These are phyloP conservation scores for Neurospora sp. DNA, from an alignment of 2,329 filamentous ascomycete species.

Conservation along the genomic window DNA sequence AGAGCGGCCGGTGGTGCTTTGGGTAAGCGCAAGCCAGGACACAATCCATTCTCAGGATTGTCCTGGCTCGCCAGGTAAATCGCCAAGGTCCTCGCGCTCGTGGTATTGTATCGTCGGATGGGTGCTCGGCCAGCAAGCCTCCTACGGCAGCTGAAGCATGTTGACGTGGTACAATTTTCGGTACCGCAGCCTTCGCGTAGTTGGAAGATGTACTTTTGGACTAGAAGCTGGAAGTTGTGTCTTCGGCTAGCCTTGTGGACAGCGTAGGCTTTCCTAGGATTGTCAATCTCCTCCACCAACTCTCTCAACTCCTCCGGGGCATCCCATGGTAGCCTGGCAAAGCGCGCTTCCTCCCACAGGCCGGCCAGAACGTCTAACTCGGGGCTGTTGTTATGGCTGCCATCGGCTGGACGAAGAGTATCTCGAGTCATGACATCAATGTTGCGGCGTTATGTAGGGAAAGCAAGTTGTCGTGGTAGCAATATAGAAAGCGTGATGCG, in stretches of 20 bases:
- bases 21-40: slow-evolving; percentile 37
- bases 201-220: slow-evolving; percentile 69
- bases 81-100: slow-evolving; percentile 73
- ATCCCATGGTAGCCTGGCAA: slow-evolving; percentile 48
- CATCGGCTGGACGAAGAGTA: slow-evolving; percentile 25
- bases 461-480: background rate
- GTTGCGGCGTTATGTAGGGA: slow-evolving; percentile 1
- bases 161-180: slow-evolving; percentile 58
- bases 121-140: slow-evolving; percentile 56
- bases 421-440: slow-evolving; percentile 41
- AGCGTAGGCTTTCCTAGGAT: slow-evolving; percentile 50
- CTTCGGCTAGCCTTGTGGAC: slow-evolving; percentile 51
- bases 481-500: background rate
- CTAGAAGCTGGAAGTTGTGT: slow-evolving; percentile 54
- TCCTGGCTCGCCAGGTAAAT: slow-evolving; percentile 73
- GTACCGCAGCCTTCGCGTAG: slow-evolving; percentile 72
- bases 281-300: slow-evolving; percentile 47
- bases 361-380: slow-evolving; percentile 43
- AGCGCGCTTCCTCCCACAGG: slow-evolving; percentile 52
- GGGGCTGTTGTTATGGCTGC: slow-evolving; percentile 20
- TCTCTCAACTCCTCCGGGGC: slow-evolving; percentile 48
- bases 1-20: slow-evolving; percentile 34
- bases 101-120: slow-evolving; percentile 66
- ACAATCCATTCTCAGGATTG: slow-evolving; percentile 62
- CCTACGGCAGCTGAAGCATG: slow-evolving; percentile 71